Evolutionary conservation across 2,329 filamentous ascomycete genomes (phyloP).

Genomic region (Calonectria pteridis): DNA sequence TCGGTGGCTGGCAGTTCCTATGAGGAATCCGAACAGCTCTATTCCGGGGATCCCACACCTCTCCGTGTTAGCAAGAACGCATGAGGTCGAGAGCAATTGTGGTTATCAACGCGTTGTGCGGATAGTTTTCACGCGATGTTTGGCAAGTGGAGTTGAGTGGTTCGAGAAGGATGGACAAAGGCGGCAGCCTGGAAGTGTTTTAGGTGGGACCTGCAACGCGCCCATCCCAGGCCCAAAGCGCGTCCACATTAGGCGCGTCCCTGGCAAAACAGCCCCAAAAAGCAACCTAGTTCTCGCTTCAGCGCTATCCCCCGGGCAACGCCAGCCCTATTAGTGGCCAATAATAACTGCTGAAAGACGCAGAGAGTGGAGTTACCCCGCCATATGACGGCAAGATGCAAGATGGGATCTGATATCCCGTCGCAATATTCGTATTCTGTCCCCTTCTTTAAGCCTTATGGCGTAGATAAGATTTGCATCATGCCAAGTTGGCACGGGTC

Average conservation of each 20-base stretch:
- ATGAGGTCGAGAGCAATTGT: conserved; percentile 29
- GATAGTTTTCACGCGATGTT: conserved; percentile 37
- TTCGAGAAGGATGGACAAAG: conserved; percentile 1
- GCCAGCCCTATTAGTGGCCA: neutral
- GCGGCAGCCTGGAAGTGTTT: conserved; percentile 2
- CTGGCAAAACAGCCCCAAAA: conserved; percentile 24
- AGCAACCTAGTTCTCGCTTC: conserved; percentile 32
- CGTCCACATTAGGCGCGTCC: conserved; percentile 34
- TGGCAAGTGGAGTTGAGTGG: conserved; percentile 23
- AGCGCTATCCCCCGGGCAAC: conserved; percentile 41
- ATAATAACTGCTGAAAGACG: neutral
- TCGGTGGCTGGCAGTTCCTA: conserved; percentile 30
- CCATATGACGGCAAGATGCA: neutral
- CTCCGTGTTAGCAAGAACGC: conserved; percentile 32
- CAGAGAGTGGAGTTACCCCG: conserved; percentile 25
- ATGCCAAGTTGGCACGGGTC: neutral
- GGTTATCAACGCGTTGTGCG: neutral
- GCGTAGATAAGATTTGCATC: neutral
- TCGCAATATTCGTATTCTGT: neutral
- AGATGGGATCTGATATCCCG: neutral
- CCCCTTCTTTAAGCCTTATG: neutral
- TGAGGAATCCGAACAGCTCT: conserved; percentile 36
- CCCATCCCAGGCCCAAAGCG: conserved; percentile 22
- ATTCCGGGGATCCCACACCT: conserved; percentile 26
- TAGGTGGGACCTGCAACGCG: conserved; percentile 22